Percentiles rank a stretch among this genome's conserved stretches.
Conservation (phyloP, 2,329 filamentous ascomycete species). For the Karstenula rhodostoma region DNA sequence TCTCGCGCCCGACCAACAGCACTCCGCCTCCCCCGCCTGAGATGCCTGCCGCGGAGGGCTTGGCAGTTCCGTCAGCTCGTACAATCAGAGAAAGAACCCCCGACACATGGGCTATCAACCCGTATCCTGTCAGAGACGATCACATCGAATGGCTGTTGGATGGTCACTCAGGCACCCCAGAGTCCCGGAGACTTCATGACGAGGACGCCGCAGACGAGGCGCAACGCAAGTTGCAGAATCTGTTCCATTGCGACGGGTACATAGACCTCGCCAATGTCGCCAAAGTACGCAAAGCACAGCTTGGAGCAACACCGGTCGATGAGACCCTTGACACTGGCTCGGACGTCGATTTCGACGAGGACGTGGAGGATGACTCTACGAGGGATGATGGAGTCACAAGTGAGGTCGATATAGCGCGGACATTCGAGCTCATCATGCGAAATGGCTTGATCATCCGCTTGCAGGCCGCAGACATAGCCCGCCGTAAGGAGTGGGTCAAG, state of each 20-base stretch:
- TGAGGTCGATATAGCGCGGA: slow-evolving; percentile 64
- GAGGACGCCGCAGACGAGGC: slow-evolving; percentile 67
- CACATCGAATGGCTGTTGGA: slow-evolving; percentile 65
- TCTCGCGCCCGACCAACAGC: slow-evolving; percentile 67
- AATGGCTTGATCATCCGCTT: slow-evolving; percentile 70
- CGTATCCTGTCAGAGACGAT: slow-evolving; percentile 64
- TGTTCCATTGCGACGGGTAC: slow-evolving; percentile 68
- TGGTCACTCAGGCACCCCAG: slow-evolving; percentile 51
- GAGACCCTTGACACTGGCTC: slow-evolving; percentile 60
- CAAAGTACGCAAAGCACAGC: slow-evolving; percentile 64
- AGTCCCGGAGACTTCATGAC: slow-evolving; percentile 61
- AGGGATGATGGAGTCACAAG: slow-evolving; percentile 62
- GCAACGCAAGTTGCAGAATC: slow-evolving; percentile 65
- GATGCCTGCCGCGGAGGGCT: slow-evolving; percentile 54
- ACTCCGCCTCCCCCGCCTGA: slow-evolving; percentile 65
- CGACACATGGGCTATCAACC: slow-evolving; percentile 68
- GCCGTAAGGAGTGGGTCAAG: slow-evolving; percentile 69
- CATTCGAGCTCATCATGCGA: slow-evolving; percentile 68
- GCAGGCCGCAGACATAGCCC: slow-evolving; percentile 63
- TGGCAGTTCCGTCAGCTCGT: slow-evolving; percentile 61
- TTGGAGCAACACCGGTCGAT: slow-evolving; percentile 62
- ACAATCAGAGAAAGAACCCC: slow-evolving; percentile 66
- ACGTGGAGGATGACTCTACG: slow-evolving; percentile 53
- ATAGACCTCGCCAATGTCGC: slow-evolving; percentile 67
- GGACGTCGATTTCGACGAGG: slow-evolving; percentile 64